Evolutionary conservation across 768 basidiomycete species (phyloP), one percentile per base, ranked within the genome.

Genomic region (Lentinula lateritia): DNA sequence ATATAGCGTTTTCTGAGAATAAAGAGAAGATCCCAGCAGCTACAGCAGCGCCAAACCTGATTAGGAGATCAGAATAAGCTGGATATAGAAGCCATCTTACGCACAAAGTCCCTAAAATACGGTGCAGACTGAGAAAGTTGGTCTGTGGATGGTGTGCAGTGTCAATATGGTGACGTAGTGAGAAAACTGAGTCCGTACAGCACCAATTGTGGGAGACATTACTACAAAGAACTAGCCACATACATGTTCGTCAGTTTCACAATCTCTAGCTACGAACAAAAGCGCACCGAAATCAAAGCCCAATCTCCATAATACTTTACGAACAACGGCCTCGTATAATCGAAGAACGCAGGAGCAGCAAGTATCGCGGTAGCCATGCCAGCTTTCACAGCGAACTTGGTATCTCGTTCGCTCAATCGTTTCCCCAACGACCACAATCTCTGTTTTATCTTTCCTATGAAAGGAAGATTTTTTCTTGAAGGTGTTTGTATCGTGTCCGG

Each of bases 291-390:
- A 58, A 98, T 92, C 68, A 99, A 75, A 1, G 94, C 94, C 96
- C 96, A 99, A 74, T 98, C 94, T 39, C 95, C 95, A 67, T 87
- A 83, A 66, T 89, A 94, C 52, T 87, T 82, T 46, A 92, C 77
- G 68, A 97, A 98, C 3, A 85, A 72, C 5, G 87, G 88, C 28
- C 95, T 79, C 0, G 91, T 95, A 16, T 72, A 63, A 58, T 91
- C 89, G 62, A 92, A 87, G 73, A 96, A 98, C 0, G 95, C 95
- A 2, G 95, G 95, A 0, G 89, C 81, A 0, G 95, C 89, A 3
- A 98, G 77, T 28, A 97, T 73, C 0, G 92, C 90, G 46, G 87
- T 86, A 1, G 90, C 90, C 76, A 92, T 85, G 20, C 90, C 93
- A 7, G 86, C 88, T 73, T 96, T 96, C 74, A 96, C 78, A 0